Evolutionary conservation across 371 early-diverging fungal genomes (phyloP), one percentile per base, ranked within the genome.

Genomic region (Mucor saturninus): DNA sequence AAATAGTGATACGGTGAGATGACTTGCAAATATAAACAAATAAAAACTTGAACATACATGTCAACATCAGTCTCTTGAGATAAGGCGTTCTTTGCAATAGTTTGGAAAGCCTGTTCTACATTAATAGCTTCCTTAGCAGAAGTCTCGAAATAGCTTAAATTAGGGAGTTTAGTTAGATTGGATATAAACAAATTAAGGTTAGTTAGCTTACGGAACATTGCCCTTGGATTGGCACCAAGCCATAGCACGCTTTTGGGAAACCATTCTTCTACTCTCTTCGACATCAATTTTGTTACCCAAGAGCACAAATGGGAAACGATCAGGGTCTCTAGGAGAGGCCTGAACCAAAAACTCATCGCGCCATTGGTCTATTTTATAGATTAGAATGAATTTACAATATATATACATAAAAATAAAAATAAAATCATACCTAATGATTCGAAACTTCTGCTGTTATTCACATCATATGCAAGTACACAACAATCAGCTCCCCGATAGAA

Each of bases 401-500:
- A 4, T 13, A 13, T 21, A 15, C 30, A 37, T 15, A 2, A 5
- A 4, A 9, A n/a, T 32, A 42, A 11, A 43, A 15, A 21, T n/a
- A 39, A 26, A 1, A 15, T 48, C 26, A 40, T 91, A 79, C 96
- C 96, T 72, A 99, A 82, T 39, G 93, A 92, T 71, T 98, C 97
- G 72, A 98, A 99, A 65, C 93, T 91, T 76, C 93, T 92, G 56
- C 86, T 88, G 74, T 96, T 96, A 72, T 93, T 97, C 58, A 99
- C 96, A 69, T 99, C 99, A 74, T 93, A 99, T 28, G 94, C 95
- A 43, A 99, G 86, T 43, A 98, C 95, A 69, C 99, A 98, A 80
- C 99, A 99, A 80, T 99, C 99, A n/a, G 99, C 98, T 42, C 98
- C 99, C 61, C 98, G 91, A 80, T 98, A 99, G 71, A 97, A 99